Conservation (phyloP, 75 land plant genomes). For the Sequoiadendron giganteum region DNA sequence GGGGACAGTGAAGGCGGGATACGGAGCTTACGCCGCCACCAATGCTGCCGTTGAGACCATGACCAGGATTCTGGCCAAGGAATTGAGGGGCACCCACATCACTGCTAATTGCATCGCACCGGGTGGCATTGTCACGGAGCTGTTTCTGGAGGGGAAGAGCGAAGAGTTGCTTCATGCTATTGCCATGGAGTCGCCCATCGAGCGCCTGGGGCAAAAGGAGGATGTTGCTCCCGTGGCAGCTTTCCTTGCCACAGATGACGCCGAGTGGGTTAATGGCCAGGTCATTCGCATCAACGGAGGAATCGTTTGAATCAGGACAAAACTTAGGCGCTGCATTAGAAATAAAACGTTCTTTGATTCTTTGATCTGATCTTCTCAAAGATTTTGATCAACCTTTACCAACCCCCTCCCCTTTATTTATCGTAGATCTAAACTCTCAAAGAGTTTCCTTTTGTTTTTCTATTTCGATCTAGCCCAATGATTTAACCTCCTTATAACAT, state of each 20-base stretch:
- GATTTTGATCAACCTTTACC: no score
- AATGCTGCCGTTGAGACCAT: conserved; percentile 59
- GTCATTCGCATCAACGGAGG: conserved; percentile 53
- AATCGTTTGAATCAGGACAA: background rate
- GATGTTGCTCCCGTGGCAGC: conserved; percentile 38
- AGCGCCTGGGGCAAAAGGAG: conserved; percentile 32
- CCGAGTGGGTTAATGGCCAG: conserved; percentile 55
- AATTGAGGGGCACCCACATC: conserved; percentile 27
- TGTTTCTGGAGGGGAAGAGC: conserved; percentile 42
- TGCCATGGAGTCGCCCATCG: conserved; percentile 19
- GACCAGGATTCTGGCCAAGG: conserved; percentile 50
- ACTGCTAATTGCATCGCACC: conserved; percentile 42
- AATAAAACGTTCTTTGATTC: no score
- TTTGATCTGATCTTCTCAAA: no score
- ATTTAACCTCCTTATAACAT: no score
- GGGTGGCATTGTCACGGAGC: conserved; percentile 49
- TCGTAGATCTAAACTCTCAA: no score
- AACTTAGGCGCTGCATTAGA: no score
- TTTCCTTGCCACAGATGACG: conserved; percentile 45
- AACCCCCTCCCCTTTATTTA: no score
- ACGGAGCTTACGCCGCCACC: conserved; percentile 40
- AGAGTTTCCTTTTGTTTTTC: no score
- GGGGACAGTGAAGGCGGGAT: conserved; percentile 21
- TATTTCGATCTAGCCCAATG: no score
- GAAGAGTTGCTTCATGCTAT: conserved; percentile 21